Base-by-base conservation (phyloP, 352 stramenopile species). In the Pythium graminicola region DNA sequence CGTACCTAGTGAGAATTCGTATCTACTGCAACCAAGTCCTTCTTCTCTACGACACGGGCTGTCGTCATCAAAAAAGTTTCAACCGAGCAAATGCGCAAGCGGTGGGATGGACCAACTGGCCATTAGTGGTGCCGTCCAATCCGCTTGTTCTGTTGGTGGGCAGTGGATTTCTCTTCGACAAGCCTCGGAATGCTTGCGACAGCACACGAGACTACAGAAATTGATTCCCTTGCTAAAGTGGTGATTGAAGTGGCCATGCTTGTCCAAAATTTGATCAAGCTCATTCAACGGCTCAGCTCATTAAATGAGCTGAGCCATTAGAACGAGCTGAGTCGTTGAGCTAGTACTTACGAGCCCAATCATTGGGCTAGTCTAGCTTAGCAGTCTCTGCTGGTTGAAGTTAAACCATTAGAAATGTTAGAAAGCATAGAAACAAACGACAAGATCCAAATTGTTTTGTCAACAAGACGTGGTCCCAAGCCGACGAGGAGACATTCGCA, bases 371-470 rank as follows among this genome's bases (percentile, higher is more conserved):
- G 43, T 23, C 43, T 38, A n/a, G 27, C 17, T 10, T 6, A 29
- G 43, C n/a, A 33, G 32, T 14, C n/a, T n/a, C 52, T 44, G 22
- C 35, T 49, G 38, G 7, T 62, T 62, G 54, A 63, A 63, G 55
- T 57, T 63, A n/a, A 22, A 13, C 1, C n/a, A n/a, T 27, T 58
- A 58, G 43, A 60, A 47, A 53, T 19, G 2, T 39, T 56, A 51
- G 32, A 56, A 48, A 53, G 19, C 14, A 27, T 57, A 41, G 40
- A 44, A 22, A 24, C 10, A n/a, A n/a, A n/a, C 26, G 8, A 11
- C 13, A 43, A 29, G 14, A 1, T 9, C 16, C 31, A 22, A 11
- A 49, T 52, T 57, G 55, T 63, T 48, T 63, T 53, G 55, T 63
- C 55, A 63, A 63, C 55, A 32, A 13, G 6, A 35, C 43, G 3